Evolutionary conservation across 2,329 filamentous ascomycete species (phyloP).

Genomic region (Colletotrichum neosansevieriae): DNA sequence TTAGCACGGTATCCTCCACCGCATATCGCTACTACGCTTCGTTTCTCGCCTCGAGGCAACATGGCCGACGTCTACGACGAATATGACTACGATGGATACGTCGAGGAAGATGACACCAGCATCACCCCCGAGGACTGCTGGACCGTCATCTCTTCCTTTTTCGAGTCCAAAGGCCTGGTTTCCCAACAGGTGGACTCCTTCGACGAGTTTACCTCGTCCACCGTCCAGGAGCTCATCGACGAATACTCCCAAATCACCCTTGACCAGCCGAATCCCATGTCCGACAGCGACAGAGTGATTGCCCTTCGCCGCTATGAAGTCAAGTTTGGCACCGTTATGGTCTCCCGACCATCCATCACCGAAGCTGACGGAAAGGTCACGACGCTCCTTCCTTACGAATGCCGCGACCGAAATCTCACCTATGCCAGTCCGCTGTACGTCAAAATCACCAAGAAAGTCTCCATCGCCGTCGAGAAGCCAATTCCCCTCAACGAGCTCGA

Average conservation of each 20-base stretch:
- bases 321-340: constrained; percentile 89
- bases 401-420: constrained; percentile 93
- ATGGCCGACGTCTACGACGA: constrained; percentile 71
- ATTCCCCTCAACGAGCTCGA: constrained; percentile 77
- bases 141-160: constrained; percentile 97
- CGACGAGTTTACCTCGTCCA: constrained; percentile 94
- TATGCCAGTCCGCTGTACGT: constrained; percentile 94
- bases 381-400: constrained; percentile 92
- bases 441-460: constrained; percentile 86
- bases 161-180: constrained; percentile 93
- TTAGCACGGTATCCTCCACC: not conserved
- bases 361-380: constrained; percentile 92
- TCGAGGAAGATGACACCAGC: constrained; percentile 71
- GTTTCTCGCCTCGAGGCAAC: constrained; percentile 40
- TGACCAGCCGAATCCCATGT: constrained; percentile 88
- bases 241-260: constrained; percentile 94
- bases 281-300: constrained; percentile 81
- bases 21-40: not conserved
- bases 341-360: constrained; percentile 90
- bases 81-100: constrained; percentile 76
- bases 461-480: constrained; percentile 82
- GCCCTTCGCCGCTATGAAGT: constrained; percentile 94
- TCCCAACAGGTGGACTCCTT: constrained; percentile 99
- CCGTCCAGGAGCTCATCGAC: constrained; percentile 93
- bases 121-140: constrained; percentile 99